Conservation (phyloP, 2,329 filamentous ascomycete species). For the Alternaria brassicae region DNA sequence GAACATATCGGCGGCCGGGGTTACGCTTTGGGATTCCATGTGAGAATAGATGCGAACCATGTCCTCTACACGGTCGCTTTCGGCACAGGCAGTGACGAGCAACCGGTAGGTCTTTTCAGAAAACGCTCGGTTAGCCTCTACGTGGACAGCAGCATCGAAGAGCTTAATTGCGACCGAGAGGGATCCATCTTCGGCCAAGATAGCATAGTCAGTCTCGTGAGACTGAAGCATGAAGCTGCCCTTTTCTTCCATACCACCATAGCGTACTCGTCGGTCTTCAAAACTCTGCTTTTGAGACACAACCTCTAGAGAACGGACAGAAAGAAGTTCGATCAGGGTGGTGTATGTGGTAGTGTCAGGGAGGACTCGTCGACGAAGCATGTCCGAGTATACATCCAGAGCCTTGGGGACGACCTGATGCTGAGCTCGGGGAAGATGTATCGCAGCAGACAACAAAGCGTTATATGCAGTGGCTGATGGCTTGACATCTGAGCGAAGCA, state of each 20-base stretch:
- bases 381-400: constrained; percentile 93
- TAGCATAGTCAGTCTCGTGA: constrained; percentile 84
- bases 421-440: constrained; percentile 78
- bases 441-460: constrained; percentile 82
- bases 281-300: constrained; percentile 73
- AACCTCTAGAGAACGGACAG: constrained; percentile 80
- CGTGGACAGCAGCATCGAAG: constrained; percentile 76
- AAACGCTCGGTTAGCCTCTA: constrained; percentile 68
- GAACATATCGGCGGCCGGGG: constrained; percentile 82
- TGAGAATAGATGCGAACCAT: constrained; percentile 93
- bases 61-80: constrained; percentile 78
- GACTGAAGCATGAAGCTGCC: constrained; percentile 90
- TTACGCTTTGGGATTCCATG: constrained; percentile 80
- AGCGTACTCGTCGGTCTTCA: constrained; percentile 82
- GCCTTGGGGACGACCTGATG: constrained; percentile 89
- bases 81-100: constrained; percentile 86
- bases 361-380: constrained; percentile 83
- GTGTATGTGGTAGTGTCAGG: constrained; percentile 88
- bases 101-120: constrained; percentile 83
- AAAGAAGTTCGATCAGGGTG: constrained; percentile 82
- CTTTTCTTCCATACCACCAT: constrained; percentile 82
- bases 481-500: constrained; percentile 81
- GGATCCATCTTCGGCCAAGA: constrained; percentile 85
- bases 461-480: constrained; percentile 92
- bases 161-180: constrained; percentile 84